A percentile compares a stretch with the other conserved stretches of the same genome.
phyloP scores from a whole-genome alignment of 2,329 filamentous ascomycete species.

The Stemphylium vesicarium region DNA sequence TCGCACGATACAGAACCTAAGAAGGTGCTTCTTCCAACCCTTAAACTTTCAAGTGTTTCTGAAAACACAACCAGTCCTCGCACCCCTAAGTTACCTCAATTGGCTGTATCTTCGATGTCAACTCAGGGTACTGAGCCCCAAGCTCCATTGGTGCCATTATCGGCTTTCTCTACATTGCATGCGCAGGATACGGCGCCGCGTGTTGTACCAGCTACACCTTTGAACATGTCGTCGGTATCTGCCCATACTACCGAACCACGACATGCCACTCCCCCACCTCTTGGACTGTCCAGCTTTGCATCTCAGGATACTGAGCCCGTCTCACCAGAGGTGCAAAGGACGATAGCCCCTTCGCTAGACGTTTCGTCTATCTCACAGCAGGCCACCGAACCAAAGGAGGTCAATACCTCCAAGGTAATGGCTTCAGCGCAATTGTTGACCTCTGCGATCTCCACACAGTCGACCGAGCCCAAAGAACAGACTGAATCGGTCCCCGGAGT shows the following conservation, averaged over 20 bases:
- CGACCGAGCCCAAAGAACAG: conserved; percentile 30
- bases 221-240: conserved; percentile 32
- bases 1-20: conserved; percentile 33
- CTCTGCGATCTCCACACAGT: conserved; percentile 39
- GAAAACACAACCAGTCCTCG: conserved; percentile 34
- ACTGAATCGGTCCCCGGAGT: background rate
- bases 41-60: conserved; percentile 37
- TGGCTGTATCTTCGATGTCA: conserved; percentile 26
- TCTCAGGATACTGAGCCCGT: conserved; percentile 35
- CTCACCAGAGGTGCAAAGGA: conserved; percentile 39
- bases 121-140: conserved; percentile 35
- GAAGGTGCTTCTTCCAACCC: conserved; percentile 17
- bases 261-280: conserved; percentile 15
- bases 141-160: conserved; percentile 15
- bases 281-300: conserved; percentile 29
- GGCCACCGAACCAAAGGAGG: conserved; percentile 36
- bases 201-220: conserved; percentile 17
- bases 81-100: conserved; percentile 19
- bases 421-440: conserved; percentile 30
- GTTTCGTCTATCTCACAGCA: conserved; percentile 38
- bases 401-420: conserved; percentile 22
- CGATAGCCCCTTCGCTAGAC: conserved; percentile 31
- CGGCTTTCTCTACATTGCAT: conserved; percentile 28
- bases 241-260: conserved; percentile 36
- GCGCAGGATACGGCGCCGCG: conserved; percentile 32